Conservation (phyloP, 441 rosid genomes). For the Eruca vesicaria region DNA sequence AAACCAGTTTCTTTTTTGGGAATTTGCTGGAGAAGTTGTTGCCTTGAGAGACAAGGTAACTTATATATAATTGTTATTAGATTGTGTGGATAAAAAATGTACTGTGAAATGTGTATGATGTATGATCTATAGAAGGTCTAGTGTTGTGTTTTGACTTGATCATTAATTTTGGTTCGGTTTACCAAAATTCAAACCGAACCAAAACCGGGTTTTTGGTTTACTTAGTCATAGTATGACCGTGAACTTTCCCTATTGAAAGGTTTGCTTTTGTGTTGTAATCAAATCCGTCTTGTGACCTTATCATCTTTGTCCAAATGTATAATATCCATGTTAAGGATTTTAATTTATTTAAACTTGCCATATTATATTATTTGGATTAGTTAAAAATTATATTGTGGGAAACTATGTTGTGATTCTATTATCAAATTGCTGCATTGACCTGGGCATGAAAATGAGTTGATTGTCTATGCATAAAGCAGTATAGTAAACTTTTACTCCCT, state of each 20-base stretch:
- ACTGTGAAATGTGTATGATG: conserved; percentile 28
- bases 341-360: not conserved
- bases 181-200: conserved; percentile 8
- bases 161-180: conserved; percentile 9
- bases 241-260: not conserved
- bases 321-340: not conserved
- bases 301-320: not conserved
- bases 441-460: not conserved
- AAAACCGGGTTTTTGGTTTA: conserved; percentile 8
- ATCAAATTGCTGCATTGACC: not conserved
- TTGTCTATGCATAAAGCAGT: too few species aligned
- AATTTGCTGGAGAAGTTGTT: conserved; percentile 74
- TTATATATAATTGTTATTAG: not conserved
- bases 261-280: conserved; percentile 6
- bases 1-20: conserved; percentile 82
- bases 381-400: not conserved
- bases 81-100: conserved; percentile 30
- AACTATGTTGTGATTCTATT: not conserved
- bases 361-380: not conserved
- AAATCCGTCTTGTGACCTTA: not conserved
- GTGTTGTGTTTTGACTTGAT: conserved; percentile 22
- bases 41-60: conserved; percentile 45
- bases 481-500: not conserved
- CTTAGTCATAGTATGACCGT: conserved; percentile 21
- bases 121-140: conserved; percentile 18